Conservation (phyloP, 148 eudicot genomes). For the Heliamphora exappendiculata region DNA sequence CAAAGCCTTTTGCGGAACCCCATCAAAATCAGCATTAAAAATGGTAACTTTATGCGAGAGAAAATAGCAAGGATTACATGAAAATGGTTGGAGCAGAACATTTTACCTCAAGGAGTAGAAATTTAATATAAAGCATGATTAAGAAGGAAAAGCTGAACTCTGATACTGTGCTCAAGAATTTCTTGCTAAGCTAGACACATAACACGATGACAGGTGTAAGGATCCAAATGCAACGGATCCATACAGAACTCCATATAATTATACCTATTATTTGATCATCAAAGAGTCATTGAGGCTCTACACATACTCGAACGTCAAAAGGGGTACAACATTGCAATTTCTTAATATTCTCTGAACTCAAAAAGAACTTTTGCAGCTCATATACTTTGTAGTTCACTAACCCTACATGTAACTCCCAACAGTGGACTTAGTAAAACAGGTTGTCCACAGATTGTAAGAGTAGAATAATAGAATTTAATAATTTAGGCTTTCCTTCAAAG, state of each 20-base stretch:
- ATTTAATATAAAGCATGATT: background rate
- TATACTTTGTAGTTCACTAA: background rate
- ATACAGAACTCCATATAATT: background rate
- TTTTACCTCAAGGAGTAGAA: background rate
- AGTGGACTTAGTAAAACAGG: background rate
- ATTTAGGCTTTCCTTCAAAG: too few relatives aligned
- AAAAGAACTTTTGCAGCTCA: background rate
- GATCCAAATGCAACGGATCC: background rate
- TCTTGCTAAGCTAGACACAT: background rate
- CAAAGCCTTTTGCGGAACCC: background rate
- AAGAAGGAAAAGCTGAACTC: background rate
- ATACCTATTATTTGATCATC: background rate
- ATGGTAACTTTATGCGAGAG: background rate
- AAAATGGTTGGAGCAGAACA: background rate
- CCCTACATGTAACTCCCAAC: background rate
- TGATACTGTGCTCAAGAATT: background rate
- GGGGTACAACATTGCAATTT: background rate
- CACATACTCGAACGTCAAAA: background rate
- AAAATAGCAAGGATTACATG: background rate
- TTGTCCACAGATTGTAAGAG: background rate
- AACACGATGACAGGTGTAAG: background rate
- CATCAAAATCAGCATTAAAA: background rate
- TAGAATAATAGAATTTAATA: too few relatives aligned
- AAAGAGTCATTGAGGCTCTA: background rate
- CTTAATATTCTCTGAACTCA: background rate